These are phyloP conservation scores for Remersonia thermophila DNA, from an alignment of 2,329 filamentous ascomycete species.

Conservation along the genomic window DNA sequence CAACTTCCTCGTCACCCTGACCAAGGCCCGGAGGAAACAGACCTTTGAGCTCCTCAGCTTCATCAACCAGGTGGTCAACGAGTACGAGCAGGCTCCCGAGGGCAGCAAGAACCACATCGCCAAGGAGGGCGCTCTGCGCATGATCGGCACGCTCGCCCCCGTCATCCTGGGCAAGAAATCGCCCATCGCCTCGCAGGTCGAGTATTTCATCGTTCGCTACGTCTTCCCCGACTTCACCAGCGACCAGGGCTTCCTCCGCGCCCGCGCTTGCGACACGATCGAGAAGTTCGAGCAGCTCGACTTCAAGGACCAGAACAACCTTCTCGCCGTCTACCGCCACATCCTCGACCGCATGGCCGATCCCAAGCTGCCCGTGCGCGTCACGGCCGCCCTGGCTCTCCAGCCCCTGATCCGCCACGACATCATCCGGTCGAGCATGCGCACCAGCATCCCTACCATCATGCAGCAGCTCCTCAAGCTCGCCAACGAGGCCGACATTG, in stretches of 20 bases:
- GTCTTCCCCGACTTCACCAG: constrained; percentile 98
- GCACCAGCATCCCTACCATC: constrained; percentile 93
- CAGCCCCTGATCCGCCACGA: constrained; percentile 95
- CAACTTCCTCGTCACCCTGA: constrained; percentile 90
- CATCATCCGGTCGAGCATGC: constrained; percentile 87
- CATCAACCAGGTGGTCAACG: constrained; percentile 87
- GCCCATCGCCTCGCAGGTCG: constrained; percentile 91
- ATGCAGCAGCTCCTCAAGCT: constrained; percentile 98
- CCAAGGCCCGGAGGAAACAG: constrained; percentile 88
- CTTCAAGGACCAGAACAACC: constrained; percentile 92
- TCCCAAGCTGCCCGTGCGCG: constrained; percentile 79
- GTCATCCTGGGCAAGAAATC: constrained; percentile 97
- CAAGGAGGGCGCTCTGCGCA: constrained; percentile 90
- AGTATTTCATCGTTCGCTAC: constrained; percentile 96
- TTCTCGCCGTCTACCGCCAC: constrained; percentile 90
- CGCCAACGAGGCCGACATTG: constrained; percentile 95
- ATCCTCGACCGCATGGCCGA: constrained; percentile 97
- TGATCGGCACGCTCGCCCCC: constrained; percentile 90
- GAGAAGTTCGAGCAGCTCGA: constrained; percentile 97
- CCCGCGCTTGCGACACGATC: constrained; percentile 89
- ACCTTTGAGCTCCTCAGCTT: constrained; percentile 91
- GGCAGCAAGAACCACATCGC: constrained; percentile 87
- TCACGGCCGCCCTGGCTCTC: constrained; percentile 84
- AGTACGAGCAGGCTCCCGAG: constrained; percentile 73
- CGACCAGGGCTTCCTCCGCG: constrained; percentile 80